These are phyloP conservation scores for Asclepias syriaca DNA, from an alignment of 257 asterid genomes.

Conservation along the genomic window DNA sequence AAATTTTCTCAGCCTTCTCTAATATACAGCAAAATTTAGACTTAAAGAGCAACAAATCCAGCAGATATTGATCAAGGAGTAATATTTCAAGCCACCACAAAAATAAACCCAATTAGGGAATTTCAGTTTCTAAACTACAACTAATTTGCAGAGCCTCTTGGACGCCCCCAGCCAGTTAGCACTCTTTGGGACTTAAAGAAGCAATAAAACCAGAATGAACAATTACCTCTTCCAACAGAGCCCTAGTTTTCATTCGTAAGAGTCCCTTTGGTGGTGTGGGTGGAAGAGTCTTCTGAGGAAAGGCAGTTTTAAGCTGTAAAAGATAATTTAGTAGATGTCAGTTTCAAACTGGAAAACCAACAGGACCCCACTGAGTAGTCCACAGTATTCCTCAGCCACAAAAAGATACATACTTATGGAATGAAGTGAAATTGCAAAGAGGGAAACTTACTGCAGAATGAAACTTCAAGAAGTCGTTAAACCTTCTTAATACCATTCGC, in stretches of 20 bases:
- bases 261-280: slow-evolving; percentile 93
- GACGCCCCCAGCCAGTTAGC: not conserved
- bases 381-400: not conserved
- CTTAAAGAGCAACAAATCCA: not conserved
- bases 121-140: slow-evolving; percentile 5
- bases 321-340: slow-evolving; percentile 14
- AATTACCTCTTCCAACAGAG: slow-evolving; percentile 87
- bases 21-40: slow-evolving; percentile 4
- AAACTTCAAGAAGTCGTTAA: slow-evolving; percentile 89
- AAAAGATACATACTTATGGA: not conserved
- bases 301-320: slow-evolving; percentile 70
- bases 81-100: not conserved
- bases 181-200: not conserved
- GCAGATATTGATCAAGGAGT: not conserved
- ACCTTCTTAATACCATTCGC: slow-evolving; percentile 82
- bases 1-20: not conserved
- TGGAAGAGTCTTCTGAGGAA: slow-evolving; percentile 68
- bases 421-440: not conserved
- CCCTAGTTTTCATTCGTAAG: slow-evolving; percentile 70
- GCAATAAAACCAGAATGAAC: slow-evolving; percentile 1
- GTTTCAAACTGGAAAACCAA: not conserved
- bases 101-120: not conserved
- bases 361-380: not conserved
- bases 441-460: slow-evolving; percentile 74
- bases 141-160: not conserved